Conservation (phyloP, 2,329 filamentous ascomycete genomes). For the Trichoderma sp. region DNA sequence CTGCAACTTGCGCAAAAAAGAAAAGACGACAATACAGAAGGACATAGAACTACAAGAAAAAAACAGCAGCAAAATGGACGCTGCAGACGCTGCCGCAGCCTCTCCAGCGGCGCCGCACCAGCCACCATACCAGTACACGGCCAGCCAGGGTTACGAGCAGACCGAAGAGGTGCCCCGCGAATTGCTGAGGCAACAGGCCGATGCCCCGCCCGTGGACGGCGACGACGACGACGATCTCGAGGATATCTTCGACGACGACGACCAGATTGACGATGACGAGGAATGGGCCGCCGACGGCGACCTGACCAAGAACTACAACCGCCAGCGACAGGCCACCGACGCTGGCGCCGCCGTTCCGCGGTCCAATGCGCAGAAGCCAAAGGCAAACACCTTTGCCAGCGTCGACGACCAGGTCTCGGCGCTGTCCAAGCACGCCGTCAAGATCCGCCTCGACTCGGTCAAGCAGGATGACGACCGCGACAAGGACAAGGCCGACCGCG, state of each 20-base stretch:
- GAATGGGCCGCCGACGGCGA: constrained; percentile 66
- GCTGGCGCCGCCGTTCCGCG: constrained; percentile 60
- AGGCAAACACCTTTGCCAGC: constrained; percentile 75
- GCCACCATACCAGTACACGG: constrained; percentile 50
- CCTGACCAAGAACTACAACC: constrained; percentile 86
- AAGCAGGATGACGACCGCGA: constrained; percentile 56
- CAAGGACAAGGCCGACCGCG: constrained; percentile 89
- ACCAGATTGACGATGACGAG: constrained; percentile 60
- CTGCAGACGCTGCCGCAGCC: constrained; percentile 28
- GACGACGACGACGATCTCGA: constrained; percentile 40
- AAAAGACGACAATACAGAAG: background rate
- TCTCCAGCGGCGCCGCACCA: constrained; percentile 50
- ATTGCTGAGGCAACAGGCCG: constrained; percentile 34
- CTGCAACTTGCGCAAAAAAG: background rate
- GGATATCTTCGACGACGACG: constrained; percentile 45
- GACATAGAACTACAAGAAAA: background rate
- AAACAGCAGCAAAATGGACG: constrained; percentile 23
- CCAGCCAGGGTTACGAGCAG: constrained; percentile 50
- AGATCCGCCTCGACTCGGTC: constrained; percentile 76
- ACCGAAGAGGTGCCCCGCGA: constrained; percentile 42
- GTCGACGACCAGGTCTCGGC: constrained; percentile 87
- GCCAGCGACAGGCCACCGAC: constrained; percentile 65
- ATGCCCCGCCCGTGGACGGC: constrained; percentile 39
- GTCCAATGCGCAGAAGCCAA: constrained; percentile 77
- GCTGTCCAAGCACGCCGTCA: constrained; percentile 82